Base-by-base conservation (phyloP, 2,329 filamentous ascomycete genomes). In the Fusarium sp. region DNA sequence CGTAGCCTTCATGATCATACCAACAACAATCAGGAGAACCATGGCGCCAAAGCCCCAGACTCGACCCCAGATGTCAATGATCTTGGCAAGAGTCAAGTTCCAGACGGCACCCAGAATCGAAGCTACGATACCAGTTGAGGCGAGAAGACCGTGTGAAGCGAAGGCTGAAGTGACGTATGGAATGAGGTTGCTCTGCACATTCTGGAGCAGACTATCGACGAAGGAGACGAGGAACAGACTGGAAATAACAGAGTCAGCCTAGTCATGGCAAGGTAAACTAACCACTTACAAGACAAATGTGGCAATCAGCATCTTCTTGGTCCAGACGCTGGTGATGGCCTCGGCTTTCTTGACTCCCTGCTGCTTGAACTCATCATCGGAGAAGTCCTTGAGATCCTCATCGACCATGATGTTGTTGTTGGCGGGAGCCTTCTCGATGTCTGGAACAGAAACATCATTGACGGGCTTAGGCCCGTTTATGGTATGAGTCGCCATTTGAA, bases 1-100 rank as follows among this genome's bases (percentile, higher is more conserved):
- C 1, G 85, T 84, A 26, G 91, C 91, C 83, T 91, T 91, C 80
- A 92, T 86, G 68, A 90, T 85, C 77, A 91, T 88, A 22, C 86
- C 85, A 66, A 90, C 79, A 69, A 86, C 82, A 66, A 83, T 82
- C 36, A 86, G 76, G 39, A 84, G 47, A 15, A 67, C 61, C 62
- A 67, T 67, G 41, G 41, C 24, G 6, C 45, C 47, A 6, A 61
- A 67, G 5, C 65, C 65, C 62, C 47, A 53, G 16, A 67, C 62
- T 22, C 65, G 65, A 28, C 65, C 65, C 45, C 53, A 67, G 16
- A 68, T 67, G 33, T 68, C 65, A 20, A 68, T 67, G 22, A 68
- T 18, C 54, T 67, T 67, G 20, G 65, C 65, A 8, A 68, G 48
- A 6, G 65, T 42, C 35, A 64, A 57, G 24, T 45, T 53, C 30